Conservation (phyloP, 2,329 filamentous ascomycete species). For the Botryotinia convoluta region DNA sequence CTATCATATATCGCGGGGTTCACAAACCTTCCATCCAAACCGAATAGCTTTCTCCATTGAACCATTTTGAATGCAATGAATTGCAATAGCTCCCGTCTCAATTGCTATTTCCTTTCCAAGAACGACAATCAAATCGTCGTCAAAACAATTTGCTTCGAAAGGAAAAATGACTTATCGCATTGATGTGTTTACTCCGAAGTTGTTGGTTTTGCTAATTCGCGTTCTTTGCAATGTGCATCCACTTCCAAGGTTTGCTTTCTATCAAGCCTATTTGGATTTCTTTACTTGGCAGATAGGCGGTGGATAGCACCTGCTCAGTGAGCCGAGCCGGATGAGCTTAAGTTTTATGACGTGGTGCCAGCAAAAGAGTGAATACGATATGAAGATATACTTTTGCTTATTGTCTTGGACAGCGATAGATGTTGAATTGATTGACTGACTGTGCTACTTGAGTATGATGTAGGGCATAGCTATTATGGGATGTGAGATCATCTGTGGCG, state of each 20-base stretch:
- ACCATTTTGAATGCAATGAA: conserved; percentile 30
- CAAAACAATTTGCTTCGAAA: background rate
- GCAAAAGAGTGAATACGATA: background rate
- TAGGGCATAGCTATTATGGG: background rate
- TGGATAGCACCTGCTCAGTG: background rate
- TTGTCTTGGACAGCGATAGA: background rate
- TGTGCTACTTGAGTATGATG: background rate
- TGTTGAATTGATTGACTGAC: background rate
- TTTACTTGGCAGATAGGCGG: background rate
- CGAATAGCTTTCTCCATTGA: conserved; percentile 37
- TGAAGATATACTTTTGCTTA: background rate
- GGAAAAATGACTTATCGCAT: background rate
- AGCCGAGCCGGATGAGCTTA: background rate
- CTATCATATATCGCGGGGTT: conserved; percentile 16
- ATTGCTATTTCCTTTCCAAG: background rate
- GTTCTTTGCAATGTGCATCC: background rate
- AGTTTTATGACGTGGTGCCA: background rate
- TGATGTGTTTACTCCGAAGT: background rate
- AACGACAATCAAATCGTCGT: background rate
- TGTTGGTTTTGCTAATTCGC: background rate
- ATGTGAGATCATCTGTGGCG: background rate
- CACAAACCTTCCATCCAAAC: conserved; percentile 32
- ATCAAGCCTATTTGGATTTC: background rate
- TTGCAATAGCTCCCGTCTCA: background rate
- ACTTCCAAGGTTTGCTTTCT: conserved; percentile 7